Conservation (phyloP, 495 filamentous ascomycete genomes). For the Daldinia grandis region DNA sequence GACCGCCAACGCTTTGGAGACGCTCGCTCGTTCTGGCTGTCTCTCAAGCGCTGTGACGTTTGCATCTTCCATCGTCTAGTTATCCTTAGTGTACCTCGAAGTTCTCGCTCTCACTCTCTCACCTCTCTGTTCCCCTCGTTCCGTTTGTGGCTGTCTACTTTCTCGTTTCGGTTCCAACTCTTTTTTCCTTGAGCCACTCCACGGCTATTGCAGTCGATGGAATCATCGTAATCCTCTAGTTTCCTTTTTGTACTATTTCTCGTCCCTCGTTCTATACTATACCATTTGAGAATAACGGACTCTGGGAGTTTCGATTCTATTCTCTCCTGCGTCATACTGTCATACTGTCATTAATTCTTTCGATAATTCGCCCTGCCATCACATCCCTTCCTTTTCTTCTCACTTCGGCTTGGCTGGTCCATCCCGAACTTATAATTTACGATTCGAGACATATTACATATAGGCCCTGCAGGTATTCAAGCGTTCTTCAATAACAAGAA, state of each 20-base stretch:
- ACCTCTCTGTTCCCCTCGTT: background rate
- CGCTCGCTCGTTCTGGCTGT: slow-evolving; percentile 9
- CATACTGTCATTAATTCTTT: slow-evolving; percentile 21
- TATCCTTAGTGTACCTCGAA: background rate
- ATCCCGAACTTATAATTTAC: slow-evolving; percentile 21
- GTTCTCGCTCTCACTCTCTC: background rate
- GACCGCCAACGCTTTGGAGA: slow-evolving; percentile 27
- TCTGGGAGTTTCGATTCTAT: slow-evolving; percentile 36
- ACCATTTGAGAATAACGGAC: slow-evolving; percentile 21
- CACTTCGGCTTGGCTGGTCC: slow-evolving; percentile 35
- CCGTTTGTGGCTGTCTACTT: slow-evolving; percentile 30
- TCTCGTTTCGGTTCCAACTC: slow-evolving; percentile 28
- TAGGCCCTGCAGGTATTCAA: slow-evolving; percentile 30
- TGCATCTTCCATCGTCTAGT: slow-evolving; percentile 1
- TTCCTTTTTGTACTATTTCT: slow-evolving; percentile 9
- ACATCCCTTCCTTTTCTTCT: slow-evolving; percentile 24
- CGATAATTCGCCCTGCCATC: background rate
- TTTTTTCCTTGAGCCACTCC: slow-evolving; percentile 20
- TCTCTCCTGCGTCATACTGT: slow-evolving; percentile 15
- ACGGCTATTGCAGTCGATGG: slow-evolving; percentile 21
- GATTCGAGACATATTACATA: slow-evolving; percentile 30
- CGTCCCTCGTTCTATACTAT: slow-evolving; percentile 27
- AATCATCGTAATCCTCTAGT: slow-evolving; percentile 19
- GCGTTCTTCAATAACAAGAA: slow-evolving; percentile 4
- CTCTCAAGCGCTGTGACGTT: slow-evolving; percentile 32